phyloP scores from a whole-genome alignment of 257 asterid genomes.

The Solanum corneliomulleri region DNA sequence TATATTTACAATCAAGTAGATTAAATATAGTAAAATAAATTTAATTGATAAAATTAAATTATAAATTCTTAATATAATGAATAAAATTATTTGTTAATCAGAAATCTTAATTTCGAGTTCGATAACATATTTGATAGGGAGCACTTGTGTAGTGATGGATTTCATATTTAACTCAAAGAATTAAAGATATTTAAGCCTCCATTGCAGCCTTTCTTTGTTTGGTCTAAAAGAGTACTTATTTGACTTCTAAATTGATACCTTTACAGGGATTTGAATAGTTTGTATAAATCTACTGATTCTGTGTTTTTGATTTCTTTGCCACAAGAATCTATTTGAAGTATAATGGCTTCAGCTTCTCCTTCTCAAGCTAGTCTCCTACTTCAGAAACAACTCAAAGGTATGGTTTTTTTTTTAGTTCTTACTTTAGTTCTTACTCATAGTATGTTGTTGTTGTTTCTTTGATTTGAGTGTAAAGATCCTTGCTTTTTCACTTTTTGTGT shows the following conservation, averaged over 20 bases:
- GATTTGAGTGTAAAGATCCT: background rate
- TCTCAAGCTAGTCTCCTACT: constrained; percentile 89
- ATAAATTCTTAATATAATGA: no score
- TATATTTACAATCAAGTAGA: background rate
- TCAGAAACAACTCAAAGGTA: constrained; percentile 93
- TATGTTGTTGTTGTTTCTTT: background rate
- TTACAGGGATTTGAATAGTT: background rate
- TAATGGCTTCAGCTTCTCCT: constrained; percentile 72
- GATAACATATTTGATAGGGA: background rate
- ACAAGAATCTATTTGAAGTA: background rate
- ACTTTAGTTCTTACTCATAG: background rate
- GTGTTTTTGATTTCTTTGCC: constrained; percentile 6
- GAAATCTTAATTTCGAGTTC: no score
- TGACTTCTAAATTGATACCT: background rate
- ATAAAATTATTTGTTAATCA: accelerated
- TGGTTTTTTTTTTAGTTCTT: background rate
- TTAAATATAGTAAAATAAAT: no score
- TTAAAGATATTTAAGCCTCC: background rate
- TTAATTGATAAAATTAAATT: no score
- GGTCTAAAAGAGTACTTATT: background rate
- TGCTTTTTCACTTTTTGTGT: background rate
- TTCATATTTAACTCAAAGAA: background rate
- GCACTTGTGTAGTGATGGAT: background rate
- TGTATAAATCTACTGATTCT: background rate
- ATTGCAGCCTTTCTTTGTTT: background rate